A percentile compares a stretch with the other conserved stretches of the same genome.
Evolutionary conservation across 345 rosid species (phyloP).

Genomic region (Kandelia obovata): DNA sequence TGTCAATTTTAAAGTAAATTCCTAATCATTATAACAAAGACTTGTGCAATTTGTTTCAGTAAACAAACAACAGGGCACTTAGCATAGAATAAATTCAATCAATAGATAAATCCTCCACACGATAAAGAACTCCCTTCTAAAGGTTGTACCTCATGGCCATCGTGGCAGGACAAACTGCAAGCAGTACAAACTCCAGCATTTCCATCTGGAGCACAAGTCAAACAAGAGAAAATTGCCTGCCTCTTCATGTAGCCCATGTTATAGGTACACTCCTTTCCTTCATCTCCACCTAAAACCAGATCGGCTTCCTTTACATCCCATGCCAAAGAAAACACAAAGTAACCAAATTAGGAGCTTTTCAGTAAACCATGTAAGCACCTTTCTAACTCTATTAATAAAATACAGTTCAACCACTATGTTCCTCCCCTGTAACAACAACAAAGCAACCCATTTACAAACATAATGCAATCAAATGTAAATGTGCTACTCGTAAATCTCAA

Average conservation of each 20-base stretch:
- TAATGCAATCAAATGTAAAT: no score
- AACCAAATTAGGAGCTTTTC: not conserved
- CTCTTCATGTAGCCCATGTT: constrained; percentile 82
- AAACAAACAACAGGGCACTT: not conserved
- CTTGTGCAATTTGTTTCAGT: not conserved
- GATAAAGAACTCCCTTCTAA: not conserved
- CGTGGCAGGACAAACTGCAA: constrained; percentile 91
- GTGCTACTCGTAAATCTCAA: no score
- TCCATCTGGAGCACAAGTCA: constrained; percentile 88
- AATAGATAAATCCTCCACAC: not conserved
- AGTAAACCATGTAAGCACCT: no score
- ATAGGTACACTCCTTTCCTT: constrained; percentile 92
- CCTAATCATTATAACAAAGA: no score
- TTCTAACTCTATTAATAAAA: no score
- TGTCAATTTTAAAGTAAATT: no score
- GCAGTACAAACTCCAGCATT: constrained; percentile 96
- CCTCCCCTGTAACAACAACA: no score
- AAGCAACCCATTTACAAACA: no score
- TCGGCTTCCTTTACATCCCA: constrained; percentile 64
- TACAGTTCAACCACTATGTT: no score
- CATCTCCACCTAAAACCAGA: constrained; percentile 97
- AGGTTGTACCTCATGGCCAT: constrained; percentile 82
- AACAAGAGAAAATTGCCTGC: constrained; percentile 90
- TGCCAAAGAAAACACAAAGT: not conserved
- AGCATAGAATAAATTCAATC: not conserved